Conservation (phyloP, 2,329 filamentous ascomycete species). For the Allantophomopsis cytisporea region DNA sequence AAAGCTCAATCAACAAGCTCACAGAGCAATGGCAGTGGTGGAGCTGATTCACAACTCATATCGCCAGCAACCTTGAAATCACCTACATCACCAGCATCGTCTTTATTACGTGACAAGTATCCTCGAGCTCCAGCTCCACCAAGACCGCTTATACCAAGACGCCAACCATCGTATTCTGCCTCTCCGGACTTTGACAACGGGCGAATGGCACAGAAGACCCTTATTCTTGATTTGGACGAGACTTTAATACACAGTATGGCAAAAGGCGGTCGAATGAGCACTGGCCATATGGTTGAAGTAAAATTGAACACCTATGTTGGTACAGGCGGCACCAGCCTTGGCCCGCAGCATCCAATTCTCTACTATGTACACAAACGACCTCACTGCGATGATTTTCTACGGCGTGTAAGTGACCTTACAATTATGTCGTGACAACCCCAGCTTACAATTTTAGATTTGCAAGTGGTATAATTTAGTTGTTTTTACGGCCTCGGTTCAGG, state of each 20-base stretch:
- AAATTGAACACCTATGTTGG: constrained; percentile 64
- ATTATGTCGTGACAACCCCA: background rate
- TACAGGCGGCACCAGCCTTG: constrained; percentile 50
- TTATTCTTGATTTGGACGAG: constrained; percentile 92
- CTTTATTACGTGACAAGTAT: constrained; percentile 66
- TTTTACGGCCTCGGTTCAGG: constrained; percentile 94
- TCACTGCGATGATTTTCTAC: constrained; percentile 90
- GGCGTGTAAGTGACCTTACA: constrained; percentile 41
- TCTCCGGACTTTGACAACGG: constrained; percentile 32
- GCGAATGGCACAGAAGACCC: constrained; percentile 66
- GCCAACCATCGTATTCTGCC: constrained; percentile 76
- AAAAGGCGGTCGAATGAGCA: constrained; percentile 89
- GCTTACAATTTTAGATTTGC: constrained; percentile 45
- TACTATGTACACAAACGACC: constrained; percentile 99
- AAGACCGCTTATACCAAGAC: constrained; percentile 74
- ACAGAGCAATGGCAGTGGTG: constrained; percentile 23
- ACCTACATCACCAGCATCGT: constrained; percentile 67
- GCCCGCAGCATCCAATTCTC: constrained; percentile 86
- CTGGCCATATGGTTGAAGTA: constrained; percentile 98
- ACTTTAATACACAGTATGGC: constrained; percentile 97
- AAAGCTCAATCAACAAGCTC: constrained; percentile 37
- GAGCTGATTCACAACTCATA: constrained; percentile 30
- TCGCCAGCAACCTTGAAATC: constrained; percentile 79
- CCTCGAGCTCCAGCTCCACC: constrained; percentile 82
- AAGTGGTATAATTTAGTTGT: constrained; percentile 98